phyloP scores from a whole-genome alignment of 1,284 basidiomycete genomes.

The Tranzscheliella williamsii region DNA sequence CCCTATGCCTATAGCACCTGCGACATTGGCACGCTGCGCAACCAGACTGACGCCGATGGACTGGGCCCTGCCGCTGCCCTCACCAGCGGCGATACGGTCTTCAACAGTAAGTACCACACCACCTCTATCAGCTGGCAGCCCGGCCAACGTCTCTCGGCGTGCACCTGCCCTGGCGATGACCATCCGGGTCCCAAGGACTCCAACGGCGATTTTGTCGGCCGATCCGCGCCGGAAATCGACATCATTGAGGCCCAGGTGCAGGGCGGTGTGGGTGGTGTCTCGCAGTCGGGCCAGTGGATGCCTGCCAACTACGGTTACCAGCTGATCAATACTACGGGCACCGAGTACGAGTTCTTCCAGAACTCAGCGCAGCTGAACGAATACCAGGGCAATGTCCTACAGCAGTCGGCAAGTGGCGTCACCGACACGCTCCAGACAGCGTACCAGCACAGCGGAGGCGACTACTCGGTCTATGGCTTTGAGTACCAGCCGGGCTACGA shows the following conservation, averaged over 20 bases:
- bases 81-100: slow-evolving; percentile 80
- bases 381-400: slow-evolving; percentile 51
- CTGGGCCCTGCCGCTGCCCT: slow-evolving; percentile 64
- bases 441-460: slow-evolving; percentile 37
- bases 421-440: slow-evolving; percentile 46
- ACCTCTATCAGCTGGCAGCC: slow-evolving; percentile 66
- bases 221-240: slow-evolving; percentile 72
- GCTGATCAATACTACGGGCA: slow-evolving; percentile 46
- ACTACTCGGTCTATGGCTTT: slow-evolving; percentile 49
- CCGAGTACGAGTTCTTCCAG: slow-evolving; percentile 47
- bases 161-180: slow-evolving; percentile 76
- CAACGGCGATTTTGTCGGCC: slow-evolving; percentile 74
- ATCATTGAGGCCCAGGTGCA: slow-evolving; percentile 68
- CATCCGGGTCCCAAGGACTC: slow-evolving; percentile 76
- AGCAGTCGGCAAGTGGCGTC: slow-evolving; percentile 54
- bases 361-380: slow-evolving; percentile 32
- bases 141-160: slow-evolving; percentile 71
- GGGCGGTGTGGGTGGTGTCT: slow-evolving; percentile 66
- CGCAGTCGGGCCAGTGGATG: slow-evolving; percentile 79
- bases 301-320: slow-evolving; percentile 65
- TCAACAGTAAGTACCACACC: slow-evolving; percentile 45
- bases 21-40: slow-evolving; percentile 48
- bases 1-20: slow-evolving; percentile 67
- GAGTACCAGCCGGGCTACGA: slow-evolving; percentile 66
- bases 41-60: slow-evolving; percentile 46